phyloP scores from a whole-genome alignment of 306 rosid species.

The Styphnolobium japonicum region DNA sequence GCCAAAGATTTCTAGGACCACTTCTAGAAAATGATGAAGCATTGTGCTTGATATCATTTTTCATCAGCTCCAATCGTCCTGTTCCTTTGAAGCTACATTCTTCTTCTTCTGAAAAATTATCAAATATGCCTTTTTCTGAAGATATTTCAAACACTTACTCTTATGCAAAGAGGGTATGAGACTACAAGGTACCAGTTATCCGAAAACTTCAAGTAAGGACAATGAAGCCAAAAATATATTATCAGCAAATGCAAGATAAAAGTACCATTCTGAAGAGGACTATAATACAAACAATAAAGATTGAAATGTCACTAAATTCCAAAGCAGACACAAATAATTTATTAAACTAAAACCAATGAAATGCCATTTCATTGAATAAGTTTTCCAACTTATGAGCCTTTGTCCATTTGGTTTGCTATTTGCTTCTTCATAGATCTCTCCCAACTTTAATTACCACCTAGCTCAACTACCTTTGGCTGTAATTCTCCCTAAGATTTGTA shows the following conservation, averaged over 20 bases:
- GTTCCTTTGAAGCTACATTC: slow-evolving; percentile 80
- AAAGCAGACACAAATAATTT: not conserved
- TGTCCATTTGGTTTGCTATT: not conserved
- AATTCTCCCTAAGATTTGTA: not conserved
- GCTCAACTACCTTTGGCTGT: not conserved
- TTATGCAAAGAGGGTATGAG: not conserved
- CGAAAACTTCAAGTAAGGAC: slow-evolving; percentile 5
- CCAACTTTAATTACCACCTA: not conserved
- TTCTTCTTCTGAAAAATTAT: slow-evolving; percentile 38
- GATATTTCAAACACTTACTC: slow-evolving; percentile 8
- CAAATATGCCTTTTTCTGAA: not conserved
- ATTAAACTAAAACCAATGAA: not conserved
- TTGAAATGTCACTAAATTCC: not conserved
- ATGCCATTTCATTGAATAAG: not conserved
- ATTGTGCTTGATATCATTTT: slow-evolving; percentile 48
- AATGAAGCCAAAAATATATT: not conserved
- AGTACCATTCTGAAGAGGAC: not conserved
- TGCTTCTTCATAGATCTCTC: not conserved
- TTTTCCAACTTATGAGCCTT: not conserved
- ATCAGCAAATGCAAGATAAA: not conserved
- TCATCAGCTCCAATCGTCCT: slow-evolving; percentile 53
- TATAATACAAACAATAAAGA: not conserved
- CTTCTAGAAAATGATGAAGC: slow-evolving; percentile 45
- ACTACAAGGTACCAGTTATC: not conserved
- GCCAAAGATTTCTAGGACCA: slow-evolving; percentile 81